A percentile compares a stretch with the other conserved stretches of the same genome.
phyloP scores from a whole-genome alignment of 1,139 yeast genomes.

The Lodderomyces theae region DNA sequence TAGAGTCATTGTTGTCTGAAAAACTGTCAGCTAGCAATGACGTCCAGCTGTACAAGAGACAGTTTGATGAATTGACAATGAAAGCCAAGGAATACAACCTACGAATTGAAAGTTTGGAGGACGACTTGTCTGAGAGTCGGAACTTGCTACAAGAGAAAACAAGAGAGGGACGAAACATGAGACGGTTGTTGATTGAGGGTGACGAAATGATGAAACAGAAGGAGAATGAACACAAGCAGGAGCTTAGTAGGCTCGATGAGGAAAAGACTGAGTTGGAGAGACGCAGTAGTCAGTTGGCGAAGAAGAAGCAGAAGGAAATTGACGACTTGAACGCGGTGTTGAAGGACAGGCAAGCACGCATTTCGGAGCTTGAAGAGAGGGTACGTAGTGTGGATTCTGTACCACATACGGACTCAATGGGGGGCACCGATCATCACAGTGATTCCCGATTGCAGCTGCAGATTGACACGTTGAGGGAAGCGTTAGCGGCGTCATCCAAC shows the following conservation, averaged over 20 bases:
- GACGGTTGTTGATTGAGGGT: conserved; percentile 64
- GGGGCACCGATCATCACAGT: conserved; percentile 23
- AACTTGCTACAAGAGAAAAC: conserved; percentile 74
- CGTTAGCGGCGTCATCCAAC: conserved; percentile 49
- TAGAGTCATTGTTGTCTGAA: conserved; percentile 45
- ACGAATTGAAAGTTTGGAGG: conserved; percentile 68
- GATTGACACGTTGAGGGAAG: conserved; percentile 48
- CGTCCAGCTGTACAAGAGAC: conserved; percentile 60
- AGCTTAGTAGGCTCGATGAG: conserved; percentile 40
- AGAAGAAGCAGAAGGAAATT: conserved; percentile 50
- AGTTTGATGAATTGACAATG: conserved; percentile 74
- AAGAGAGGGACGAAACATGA: conserved; percentile 71
- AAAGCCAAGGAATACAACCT: conserved; percentile 62
- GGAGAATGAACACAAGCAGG: conserved; percentile 30
- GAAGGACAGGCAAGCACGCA: background rate
- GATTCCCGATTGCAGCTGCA: conserved; percentile 20
- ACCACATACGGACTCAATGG: conserved; percentile 17
- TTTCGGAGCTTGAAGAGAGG: background rate
- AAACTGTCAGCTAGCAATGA: conserved; percentile 52
- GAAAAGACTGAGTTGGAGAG: conserved; percentile 61
- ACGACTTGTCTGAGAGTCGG: conserved; percentile 74
- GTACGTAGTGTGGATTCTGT: conserved; percentile 5
- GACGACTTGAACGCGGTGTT: conserved; percentile 32
- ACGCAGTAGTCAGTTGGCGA: conserved; percentile 47
- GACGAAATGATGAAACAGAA: conserved; percentile 57